These are phyloP conservation scores for Mycosphaerella arachidis DNA, from an alignment of 2,329 filamentous ascomycete genomes.

Conservation along the genomic window DNA sequence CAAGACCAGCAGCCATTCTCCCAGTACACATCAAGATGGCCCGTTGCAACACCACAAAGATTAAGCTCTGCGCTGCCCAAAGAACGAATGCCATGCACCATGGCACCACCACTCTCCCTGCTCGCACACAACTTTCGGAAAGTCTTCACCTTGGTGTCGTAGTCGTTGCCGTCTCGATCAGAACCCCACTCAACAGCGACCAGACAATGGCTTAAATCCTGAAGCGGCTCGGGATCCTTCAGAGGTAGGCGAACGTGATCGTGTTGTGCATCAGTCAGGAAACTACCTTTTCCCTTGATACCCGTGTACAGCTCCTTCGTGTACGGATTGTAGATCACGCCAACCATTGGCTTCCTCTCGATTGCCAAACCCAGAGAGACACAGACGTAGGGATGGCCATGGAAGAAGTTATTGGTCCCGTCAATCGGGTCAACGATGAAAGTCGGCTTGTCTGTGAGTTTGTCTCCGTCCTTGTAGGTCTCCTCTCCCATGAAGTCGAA, in stretches of 20 bases:
- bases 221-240: constrained; percentile 48
- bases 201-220: constrained; percentile 58
- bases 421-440: constrained; percentile 82
- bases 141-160: constrained; percentile 61
- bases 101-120: constrained; percentile 61
- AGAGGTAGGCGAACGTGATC: constrained; percentile 43
- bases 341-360: constrained; percentile 58
- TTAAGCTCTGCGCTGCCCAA: constrained; percentile 72
- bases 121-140: constrained; percentile 53
- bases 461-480: constrained; percentile 63
- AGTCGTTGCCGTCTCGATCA: constrained; percentile 63
- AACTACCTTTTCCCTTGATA: constrained; percentile 64
- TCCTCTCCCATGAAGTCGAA: constrained; percentile 70
- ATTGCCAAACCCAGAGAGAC: constrained; percentile 71
- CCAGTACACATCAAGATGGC: constrained; percentile 71
- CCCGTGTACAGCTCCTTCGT: constrained; percentile 64
- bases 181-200: constrained; percentile 71
- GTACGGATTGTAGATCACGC: constrained; percentile 78
- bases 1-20: constrained; percentile 81
- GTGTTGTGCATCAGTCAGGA: constrained; percentile 34
- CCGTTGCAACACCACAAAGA: constrained; percentile 66
- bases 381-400: constrained; percentile 68
- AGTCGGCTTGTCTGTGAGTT: constrained; percentile 63
- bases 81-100: constrained; percentile 71
- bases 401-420: constrained; percentile 77